phyloP scores from a whole-genome alignment of 1,139 yeast species.

The Magnusiomyces suaveolens region DNA sequence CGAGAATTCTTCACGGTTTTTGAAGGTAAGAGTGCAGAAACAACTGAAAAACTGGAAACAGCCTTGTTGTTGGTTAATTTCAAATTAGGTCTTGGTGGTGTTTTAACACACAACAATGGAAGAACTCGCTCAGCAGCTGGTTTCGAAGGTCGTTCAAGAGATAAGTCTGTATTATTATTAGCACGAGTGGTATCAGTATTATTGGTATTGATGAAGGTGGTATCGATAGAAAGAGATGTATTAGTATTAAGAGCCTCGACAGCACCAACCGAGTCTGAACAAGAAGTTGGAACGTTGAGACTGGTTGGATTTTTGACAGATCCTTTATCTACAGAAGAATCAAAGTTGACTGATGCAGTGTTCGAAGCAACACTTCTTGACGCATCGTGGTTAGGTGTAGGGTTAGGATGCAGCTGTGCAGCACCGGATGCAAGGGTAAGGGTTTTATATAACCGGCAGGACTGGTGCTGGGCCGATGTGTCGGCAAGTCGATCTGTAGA shows the following conservation, averaged over 20 bases:
- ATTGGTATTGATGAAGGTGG: too few relatives aligned
- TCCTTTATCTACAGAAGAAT: too few relatives aligned
- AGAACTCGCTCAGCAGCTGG: conserved; percentile 9
- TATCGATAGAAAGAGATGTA: too few relatives aligned
- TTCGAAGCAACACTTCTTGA: too few relatives aligned
- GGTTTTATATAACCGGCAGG: not conserved
- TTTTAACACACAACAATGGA: conserved; percentile 8
- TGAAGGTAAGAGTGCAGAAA: too few relatives aligned
- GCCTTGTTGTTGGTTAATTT: not conserved
- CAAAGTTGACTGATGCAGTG: too few relatives aligned
- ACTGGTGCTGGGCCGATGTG: not conserved
- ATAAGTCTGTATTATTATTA: not conserved
- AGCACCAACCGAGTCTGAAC: too few relatives aligned
- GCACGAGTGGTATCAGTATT: too few relatives aligned
- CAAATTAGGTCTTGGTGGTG: conserved; percentile 2
- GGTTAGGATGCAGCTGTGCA: not conserved
- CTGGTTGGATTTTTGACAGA: too few relatives aligned
- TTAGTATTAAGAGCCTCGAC: too few relatives aligned
- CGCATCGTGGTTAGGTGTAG: too few relatives aligned
- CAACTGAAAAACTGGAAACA: not conserved
- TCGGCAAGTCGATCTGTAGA: not conserved
- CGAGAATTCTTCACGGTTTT: conserved; percentile 15
- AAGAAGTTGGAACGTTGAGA: too few relatives aligned
- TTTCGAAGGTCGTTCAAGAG: not conserved
- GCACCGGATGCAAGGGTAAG: not conserved